Evolutionary conservation across 495 filamentous ascomycete genomes (phyloP), one percentile per base, ranked within the genome.

Genomic region (Aspergillus kassunensis): DNA sequence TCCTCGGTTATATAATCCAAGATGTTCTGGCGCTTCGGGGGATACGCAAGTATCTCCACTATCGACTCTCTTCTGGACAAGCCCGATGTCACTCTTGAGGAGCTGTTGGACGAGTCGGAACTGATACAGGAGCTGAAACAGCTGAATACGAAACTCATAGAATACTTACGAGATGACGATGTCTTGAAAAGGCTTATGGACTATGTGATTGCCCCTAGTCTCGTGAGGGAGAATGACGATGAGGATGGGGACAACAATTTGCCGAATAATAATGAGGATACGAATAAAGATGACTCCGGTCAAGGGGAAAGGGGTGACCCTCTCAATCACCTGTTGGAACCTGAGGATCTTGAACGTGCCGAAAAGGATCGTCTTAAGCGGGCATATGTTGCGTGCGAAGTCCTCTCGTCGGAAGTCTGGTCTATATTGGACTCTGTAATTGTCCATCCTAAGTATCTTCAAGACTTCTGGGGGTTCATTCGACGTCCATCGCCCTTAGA

Each of bases 11-110:
- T 66, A 68, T 72, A 77, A 62, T 68, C 66, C 86, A 90, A 69
- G 73, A 97, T 97, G 91, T 97, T 97, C 70, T 97, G 91, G 91
- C 84, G 91, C 70, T 97, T 97, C 75, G 91, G 95, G 76, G 91
- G 91, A 67, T 97, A 97, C 80, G 89, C 92, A 71, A 95, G 88
- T 77, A 85, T 95, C 74, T 96, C 92, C 61, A 87, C 90, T 59
- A 87, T 98, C 69, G 95, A 97, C 71, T 90, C 83, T 59, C 87
- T 97, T 59, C 90, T 99, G 60, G 93, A 97, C 56, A 95, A 95
- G 71, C 84, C 88, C 56, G 87, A 96, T 70, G 88, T 96, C 63
- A 88, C 87, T 37, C 86, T 97, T 44, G 93, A 99, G 66, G 93
- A 99, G 65, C 78, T 99, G 40, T 80, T 99, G 54, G 90, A 97